A percentile compares a stretch with the other conserved stretches of the same genome.
phyloP scores from a whole-genome alignment of 1,139 yeast genomes.

The Zhuliangozyma parablackwelliae region DNA sequence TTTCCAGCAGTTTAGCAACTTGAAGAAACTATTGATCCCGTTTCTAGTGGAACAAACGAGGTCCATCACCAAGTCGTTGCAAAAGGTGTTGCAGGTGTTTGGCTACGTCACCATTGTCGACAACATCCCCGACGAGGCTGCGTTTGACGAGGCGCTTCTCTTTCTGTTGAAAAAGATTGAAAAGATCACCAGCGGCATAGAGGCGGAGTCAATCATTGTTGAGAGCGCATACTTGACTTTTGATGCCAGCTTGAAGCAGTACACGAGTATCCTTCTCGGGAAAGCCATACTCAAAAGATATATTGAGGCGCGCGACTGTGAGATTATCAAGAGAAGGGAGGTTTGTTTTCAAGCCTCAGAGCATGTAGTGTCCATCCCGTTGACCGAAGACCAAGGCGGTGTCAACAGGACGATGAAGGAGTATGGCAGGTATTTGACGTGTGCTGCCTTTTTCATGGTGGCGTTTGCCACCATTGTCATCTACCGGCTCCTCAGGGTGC shows the following conservation, averaged over 20 bases:
- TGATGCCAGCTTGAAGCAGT: conserved; percentile 33
- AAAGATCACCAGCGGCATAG: conserved; percentile 35
- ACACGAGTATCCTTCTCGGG: conserved; percentile 37
- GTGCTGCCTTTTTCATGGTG: conserved; percentile 18
- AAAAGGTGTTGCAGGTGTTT: conserved; percentile 21
- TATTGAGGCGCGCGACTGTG: conserved; percentile 27
- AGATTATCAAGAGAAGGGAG: conserved; percentile 33
- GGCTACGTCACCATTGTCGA: conserved; percentile 22
- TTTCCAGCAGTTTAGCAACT: conserved; percentile 34
- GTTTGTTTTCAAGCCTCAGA: conserved; percentile 43
- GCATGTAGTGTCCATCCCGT: conserved; percentile 41
- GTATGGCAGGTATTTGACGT: conserved; percentile 19
- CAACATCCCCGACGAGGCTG: conserved; percentile 9
- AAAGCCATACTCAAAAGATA: conserved; percentile 39
- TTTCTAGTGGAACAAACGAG: conserved; percentile 29
- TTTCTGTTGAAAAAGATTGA: conserved; percentile 33
- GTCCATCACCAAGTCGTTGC: conserved; percentile 21
- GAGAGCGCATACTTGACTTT: conserved; percentile 28
- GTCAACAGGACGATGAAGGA: conserved; percentile 15
- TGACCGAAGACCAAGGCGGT: conserved; percentile 26
- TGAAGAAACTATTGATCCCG: conserved; percentile 37
- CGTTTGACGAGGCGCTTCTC: conserved; percentile 19
- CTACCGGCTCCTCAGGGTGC: conserved; percentile 20
- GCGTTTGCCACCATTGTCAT: conserved; percentile 17
- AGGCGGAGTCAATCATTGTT: conserved; percentile 28